A percentile compares a stretch with the other conserved stretches of the same genome.
Evolutionary conservation across 2,329 filamentous ascomycete genomes (phyloP).

Genomic region (Cadophora sp.): DNA sequence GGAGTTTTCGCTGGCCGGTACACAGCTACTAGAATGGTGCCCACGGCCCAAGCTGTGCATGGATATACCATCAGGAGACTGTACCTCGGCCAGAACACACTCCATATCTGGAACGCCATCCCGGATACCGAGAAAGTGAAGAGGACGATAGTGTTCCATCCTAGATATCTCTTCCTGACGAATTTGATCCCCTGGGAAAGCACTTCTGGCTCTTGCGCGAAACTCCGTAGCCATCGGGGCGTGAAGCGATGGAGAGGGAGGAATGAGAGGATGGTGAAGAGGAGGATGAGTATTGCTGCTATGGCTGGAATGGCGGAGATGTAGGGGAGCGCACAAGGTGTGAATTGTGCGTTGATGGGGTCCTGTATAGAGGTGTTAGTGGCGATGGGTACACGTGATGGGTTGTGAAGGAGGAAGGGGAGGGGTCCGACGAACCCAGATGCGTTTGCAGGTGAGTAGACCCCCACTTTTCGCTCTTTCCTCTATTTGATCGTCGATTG

Average conservation of each 20-base stretch:
- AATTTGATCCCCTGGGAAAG: slow-evolving; percentile 43
- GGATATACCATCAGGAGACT: slow-evolving; percentile 48
- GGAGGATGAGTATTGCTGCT: slow-evolving; percentile 42
- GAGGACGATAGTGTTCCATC: slow-evolving; percentile 46
- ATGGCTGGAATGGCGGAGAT: slow-evolving; percentile 40
- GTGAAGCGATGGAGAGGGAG: slow-evolving; percentile 42
- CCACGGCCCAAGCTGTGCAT: slow-evolving; percentile 37
- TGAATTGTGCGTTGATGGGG: slow-evolving; percentile 40
- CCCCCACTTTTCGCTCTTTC: neutral
- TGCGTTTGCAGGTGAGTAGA: slow-evolving; percentile 4
- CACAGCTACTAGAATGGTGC: slow-evolving; percentile 33
- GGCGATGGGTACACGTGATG: slow-evolving; percentile 10
- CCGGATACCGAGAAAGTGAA: slow-evolving; percentile 48
- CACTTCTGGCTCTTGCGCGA: slow-evolving; percentile 52
- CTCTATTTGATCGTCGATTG: neutral
- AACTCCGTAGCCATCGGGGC: slow-evolving; percentile 57
- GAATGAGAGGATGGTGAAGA: slow-evolving; percentile 37
- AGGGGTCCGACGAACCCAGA: slow-evolving; percentile 25
- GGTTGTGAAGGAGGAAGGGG: neutral
- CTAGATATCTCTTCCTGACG: slow-evolving; percentile 35
- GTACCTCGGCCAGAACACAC: slow-evolving; percentile 43
- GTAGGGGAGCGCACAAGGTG: slow-evolving; percentile 37
- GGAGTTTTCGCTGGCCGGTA: slow-evolving; percentile 37
- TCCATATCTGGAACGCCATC: slow-evolving; percentile 44
- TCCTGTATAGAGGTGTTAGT: slow-evolving; percentile 31